A percentile compares a stretch with the other conserved stretches of the same genome.
These are phyloP conservation scores for Lanmaoa rubissima DNA, from an alignment of 768 basidiomycete species.

Conservation along the genomic window DNA sequence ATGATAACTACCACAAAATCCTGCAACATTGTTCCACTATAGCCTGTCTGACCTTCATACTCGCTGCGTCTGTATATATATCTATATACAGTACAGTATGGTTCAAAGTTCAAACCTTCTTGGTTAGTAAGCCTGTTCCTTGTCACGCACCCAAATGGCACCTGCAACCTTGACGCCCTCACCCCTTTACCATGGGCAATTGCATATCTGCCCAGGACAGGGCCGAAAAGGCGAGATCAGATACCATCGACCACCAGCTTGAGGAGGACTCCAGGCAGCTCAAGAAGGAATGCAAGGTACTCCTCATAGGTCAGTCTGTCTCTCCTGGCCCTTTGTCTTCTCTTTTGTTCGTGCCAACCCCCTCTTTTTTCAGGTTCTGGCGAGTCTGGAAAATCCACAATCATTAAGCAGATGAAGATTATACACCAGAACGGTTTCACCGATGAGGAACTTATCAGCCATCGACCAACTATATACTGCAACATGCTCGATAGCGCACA, in stretches of 20 bases:
- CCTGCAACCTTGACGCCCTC: not conserved
- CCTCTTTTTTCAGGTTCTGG: constrained; percentile 67
- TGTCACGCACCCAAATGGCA: not conserved
- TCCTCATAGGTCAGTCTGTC: constrained; percentile 72
- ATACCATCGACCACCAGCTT: constrained; percentile 77
- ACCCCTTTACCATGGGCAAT: constrained; percentile 54
- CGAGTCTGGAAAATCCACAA: constrained; percentile 92
- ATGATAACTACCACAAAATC: no score
- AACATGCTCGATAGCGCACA: constrained; percentile 90
- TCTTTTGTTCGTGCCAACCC: not conserved
- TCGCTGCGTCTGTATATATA: no score
- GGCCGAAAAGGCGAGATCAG: constrained; percentile 59
- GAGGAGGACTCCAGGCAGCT: constrained; percentile 84
- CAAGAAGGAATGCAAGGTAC: constrained; percentile 88
- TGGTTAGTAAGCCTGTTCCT: no score
- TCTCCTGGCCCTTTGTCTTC: not conserved
- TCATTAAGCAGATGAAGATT: constrained; percentile 99
- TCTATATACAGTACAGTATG: no score
- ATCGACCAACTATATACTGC: constrained; percentile 75
- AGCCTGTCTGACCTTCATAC: no score
- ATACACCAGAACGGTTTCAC: constrained; percentile 93
- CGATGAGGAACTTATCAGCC: constrained; percentile 70
- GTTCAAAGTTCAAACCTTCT: no score
- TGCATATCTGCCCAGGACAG: constrained; percentile 58
- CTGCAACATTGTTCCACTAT: no score